Base-by-base conservation (phyloP, 2,329 filamentous ascomycete genomes). In the Trichoderma polysporum region DNA sequence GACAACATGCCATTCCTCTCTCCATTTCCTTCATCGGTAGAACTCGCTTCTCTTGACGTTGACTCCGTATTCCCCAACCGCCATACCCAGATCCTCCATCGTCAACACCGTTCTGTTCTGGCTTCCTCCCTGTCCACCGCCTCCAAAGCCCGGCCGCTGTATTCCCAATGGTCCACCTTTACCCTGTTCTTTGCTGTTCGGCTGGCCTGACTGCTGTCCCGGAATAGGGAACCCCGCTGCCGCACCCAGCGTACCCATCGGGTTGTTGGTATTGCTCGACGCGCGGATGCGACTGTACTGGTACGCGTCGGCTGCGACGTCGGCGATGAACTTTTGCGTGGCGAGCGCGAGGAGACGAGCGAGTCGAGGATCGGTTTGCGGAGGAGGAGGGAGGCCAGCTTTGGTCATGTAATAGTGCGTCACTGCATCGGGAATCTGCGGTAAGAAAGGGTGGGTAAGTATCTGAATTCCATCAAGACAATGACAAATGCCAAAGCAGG, bases 1-100 rank as follows among this genome's bases (percentile, higher is more conserved):
- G n/a, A 5, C 25, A 25, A 41, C 7, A 39, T 33, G 22, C 31
- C 33, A 19, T 19, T 45, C n/a, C n/a, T 17, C 19, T 9, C 10
- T 10, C 35, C 57, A 45, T 22, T 9, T 33, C 33, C 41, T 56
- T 54, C 58, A 66, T 74, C 73, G 86, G 79, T 99, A 99, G 77
- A 98, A 99, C 81, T 99, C 95, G 75, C 94, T 94, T 70, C 95
- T 86, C 87, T 97, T 98, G 62, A 98, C 91, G 76, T 97, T 99
- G 61, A 99, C 93, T 1, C 95, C 95, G 77, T 98, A 99, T 83
- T 99, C 95, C 35, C 92, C 92, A 33, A 98, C 94, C 1, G 95
- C 95, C 93, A 98, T 98, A 17, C 95, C 95, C 73, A 99, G 79
- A 78, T 99, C 95, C 80, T 99, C 95, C 95, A 99, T 98, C 0